phyloP scores from a whole-genome alignment of 2,329 filamentous ascomycete species.

The Alternaria hordeiaustralica region DNA sequence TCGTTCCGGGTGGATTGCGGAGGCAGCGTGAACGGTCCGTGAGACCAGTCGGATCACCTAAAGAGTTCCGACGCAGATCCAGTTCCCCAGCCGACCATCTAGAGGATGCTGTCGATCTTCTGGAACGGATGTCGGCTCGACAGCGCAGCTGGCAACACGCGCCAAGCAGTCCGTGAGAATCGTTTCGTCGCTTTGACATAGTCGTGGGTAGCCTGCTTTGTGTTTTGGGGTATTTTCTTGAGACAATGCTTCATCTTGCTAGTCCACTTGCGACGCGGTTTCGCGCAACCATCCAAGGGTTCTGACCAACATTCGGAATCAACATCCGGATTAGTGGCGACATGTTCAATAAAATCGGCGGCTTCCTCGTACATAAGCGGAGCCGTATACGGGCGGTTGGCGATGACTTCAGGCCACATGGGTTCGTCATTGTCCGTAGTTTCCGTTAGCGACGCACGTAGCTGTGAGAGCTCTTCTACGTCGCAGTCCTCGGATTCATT shows the following conservation, averaged over 20 bases:
- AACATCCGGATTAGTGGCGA: background rate
- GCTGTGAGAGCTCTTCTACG: background rate
- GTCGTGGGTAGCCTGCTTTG: background rate
- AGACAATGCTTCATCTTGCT: background rate
- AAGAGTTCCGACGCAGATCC: background rate
- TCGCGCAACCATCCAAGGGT: background rate
- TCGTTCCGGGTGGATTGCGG: background rate
- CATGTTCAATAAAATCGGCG: background rate
- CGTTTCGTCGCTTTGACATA: conserved; percentile 4
- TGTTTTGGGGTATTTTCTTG: background rate
- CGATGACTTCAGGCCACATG: background rate
- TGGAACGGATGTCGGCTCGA: background rate
- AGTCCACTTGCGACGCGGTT: background rate
- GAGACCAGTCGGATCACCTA: background rate
- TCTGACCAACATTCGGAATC: background rate
- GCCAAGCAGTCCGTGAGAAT: background rate
- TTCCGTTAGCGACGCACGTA: background rate
- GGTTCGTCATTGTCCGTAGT: background rate
- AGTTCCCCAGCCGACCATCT: background rate
- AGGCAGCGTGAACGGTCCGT: background rate
- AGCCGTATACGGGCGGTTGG: background rate
- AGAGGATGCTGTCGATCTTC: background rate
- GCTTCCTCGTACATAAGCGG: background rate
- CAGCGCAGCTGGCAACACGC: background rate
- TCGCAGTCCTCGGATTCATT: background rate